A percentile compares a stretch with the other conserved stretches of the same genome.
Evolutionary conservation across 2,329 filamentous ascomycete genomes (phyloP).

Genomic region (Penicillium crustosum): DNA sequence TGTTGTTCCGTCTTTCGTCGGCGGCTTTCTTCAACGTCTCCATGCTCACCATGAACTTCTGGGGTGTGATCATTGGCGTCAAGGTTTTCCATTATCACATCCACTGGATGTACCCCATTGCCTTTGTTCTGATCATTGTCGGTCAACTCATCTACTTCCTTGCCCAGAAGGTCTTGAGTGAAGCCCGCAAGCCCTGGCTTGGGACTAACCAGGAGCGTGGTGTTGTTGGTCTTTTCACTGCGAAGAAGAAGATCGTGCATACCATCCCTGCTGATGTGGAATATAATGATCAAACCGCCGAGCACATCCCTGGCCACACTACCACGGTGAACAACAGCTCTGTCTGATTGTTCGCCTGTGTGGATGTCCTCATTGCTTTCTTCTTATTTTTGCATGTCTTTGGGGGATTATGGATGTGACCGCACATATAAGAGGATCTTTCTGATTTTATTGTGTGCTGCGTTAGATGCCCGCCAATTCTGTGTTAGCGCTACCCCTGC

Average conservation of each 20-base stretch:
- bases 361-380: neutral
- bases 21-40: conserved; percentile 98
- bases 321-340: conserved; percentile 13
- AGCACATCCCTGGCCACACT: conserved; percentile 8
- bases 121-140: conserved; percentile 87
- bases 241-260: conserved; percentile 67
- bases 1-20: conserved; percentile 83
- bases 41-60: conserved; percentile 91
- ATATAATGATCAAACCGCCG: conserved; percentile 15
- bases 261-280: conserved; percentile 13
- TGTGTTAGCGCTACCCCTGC: neutral
- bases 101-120: conserved; percentile 91
- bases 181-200: conserved; percentile 93
- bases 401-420: neutral
- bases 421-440: neutral
- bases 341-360: conserved; percentile 3
- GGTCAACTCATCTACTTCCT: conserved; percentile 87
- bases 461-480: neutral
- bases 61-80: conserved; percentile 91
- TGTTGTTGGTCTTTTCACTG: conserved; percentile 77
- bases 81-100: conserved; percentile 77
- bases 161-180: conserved; percentile 76
- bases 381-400: neutral
- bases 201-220: conserved; percentile 81
- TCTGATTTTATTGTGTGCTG: neutral